phyloP scores from a whole-genome alignment of 2,329 filamentous ascomycete species.

The Hypoxylon sp. region DNA sequence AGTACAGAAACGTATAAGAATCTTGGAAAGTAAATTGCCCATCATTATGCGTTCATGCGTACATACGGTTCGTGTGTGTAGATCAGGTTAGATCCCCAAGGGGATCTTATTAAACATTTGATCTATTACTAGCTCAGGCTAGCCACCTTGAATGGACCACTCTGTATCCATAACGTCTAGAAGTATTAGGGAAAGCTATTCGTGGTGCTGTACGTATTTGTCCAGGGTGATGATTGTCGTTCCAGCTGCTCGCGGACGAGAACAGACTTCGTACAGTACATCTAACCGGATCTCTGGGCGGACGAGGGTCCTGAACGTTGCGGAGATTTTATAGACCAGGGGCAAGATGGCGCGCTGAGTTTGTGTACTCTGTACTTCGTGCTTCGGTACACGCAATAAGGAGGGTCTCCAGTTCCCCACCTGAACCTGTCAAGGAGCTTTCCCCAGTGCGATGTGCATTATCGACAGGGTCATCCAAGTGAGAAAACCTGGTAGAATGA shows the following conservation, averaged over 20 bases:
- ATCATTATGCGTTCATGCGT: conserved; percentile 52
- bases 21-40: conserved; percentile 51
- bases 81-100: conserved; percentile 45
- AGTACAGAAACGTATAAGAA: conserved; percentile 43
- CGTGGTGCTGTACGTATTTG: conserved; percentile 7
- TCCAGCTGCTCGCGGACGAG: conserved; percentile 1
- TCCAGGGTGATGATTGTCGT: conserved; percentile 27
- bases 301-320: conserved; percentile 33
- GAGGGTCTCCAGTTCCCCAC: conserved; percentile 35
- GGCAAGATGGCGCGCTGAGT: conserved; percentile 33
- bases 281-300: conserved; percentile 45
- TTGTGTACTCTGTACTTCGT: conserved; percentile 27
- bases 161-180: conserved; percentile 21
- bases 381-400: conserved; percentile 23
- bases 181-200: conserved; percentile 23
- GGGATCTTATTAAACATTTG: conserved; percentile 38
- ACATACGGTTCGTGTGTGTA: conserved; percentile 27
- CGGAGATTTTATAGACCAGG: conserved; percentile 45
- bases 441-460: conserved; percentile 46
- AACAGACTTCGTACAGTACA: conserved; percentile 34
- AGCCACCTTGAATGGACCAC: conserved; percentile 22
- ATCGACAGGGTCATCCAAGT: conserved; percentile 42
- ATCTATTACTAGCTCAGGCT: conserved; percentile 34
- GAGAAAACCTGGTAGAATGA: conserved; percentile 39
- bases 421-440: conserved; percentile 43